Evolutionary conservation across 768 basidiomycete species (phyloP).

Genomic region (Cyathus striatus): DNA sequence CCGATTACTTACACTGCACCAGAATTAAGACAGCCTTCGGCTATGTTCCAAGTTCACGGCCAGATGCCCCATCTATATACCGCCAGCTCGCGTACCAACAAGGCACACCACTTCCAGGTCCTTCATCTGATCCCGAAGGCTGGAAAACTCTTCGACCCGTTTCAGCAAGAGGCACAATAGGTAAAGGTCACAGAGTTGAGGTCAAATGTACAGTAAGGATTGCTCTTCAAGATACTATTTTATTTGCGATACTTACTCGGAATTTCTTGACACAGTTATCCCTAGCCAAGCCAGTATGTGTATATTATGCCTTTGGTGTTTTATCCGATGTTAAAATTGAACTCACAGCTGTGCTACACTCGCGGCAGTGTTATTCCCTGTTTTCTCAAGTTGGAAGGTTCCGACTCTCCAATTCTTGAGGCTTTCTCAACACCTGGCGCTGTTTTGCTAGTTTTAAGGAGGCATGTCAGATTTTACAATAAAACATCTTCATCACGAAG

Average conservation of each 20-base stretch:
- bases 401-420: constrained; percentile 33
- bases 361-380: constrained; percentile 46
- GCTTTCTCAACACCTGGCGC: constrained; percentile 35
- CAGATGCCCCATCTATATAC: constrained; percentile 38
- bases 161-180: constrained; percentile 33
- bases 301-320: background rate
- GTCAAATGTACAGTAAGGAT: constrained; percentile 36
- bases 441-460: constrained; percentile 30
- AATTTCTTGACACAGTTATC: constrained; percentile 31
- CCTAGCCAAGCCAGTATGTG: constrained; percentile 40
- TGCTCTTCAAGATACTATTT: background rate
- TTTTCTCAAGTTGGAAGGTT: constrained; percentile 34
- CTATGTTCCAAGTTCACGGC: constrained; percentile 42
- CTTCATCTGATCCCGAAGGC: constrained; percentile 44
- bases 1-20: background rate
- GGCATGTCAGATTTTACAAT: constrained; percentile 38
- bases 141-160: constrained; percentile 43
- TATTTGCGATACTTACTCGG: constrained; percentile 1
- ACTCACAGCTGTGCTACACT: constrained; percentile 37
- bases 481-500: constrained; percentile 25
- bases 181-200: constrained; percentile 31
- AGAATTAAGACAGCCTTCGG: constrained; percentile 51
- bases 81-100: constrained; percentile 48
- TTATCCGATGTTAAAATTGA: constrained; percentile 5
- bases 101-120: constrained; percentile 36